Evolutionary conservation across 2,329 filamentous ascomycete genomes (phyloP), one percentile per base, ranked within the genome.

Genomic region (Penicillium sp.): DNA sequence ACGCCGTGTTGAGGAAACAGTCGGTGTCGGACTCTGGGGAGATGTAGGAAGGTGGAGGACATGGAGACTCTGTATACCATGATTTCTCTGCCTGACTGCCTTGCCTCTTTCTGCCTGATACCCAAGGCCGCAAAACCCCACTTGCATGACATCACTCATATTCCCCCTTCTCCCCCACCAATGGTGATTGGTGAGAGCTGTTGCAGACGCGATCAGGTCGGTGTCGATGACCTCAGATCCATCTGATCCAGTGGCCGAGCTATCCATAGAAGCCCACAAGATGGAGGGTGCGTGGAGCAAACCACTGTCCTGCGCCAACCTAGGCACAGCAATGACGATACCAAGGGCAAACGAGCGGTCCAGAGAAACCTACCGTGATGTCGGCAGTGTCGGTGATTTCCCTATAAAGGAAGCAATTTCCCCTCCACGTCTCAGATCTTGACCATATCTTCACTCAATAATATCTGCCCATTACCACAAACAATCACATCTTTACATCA

Each of bases 161-260:
- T 13, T 5, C 3, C 33, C 37, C 20, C 37, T 6, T 5, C 8
- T 25, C 9, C 23, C 13, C 20, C 20, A 39, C 37, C 37, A 39
- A 39, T 39, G 1, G 37, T n/a, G 4, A 25, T 18, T 18, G 15
- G 15, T 18, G 15, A 18, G 5, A n/a, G 35, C 20, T 3, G 6
- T 39, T 25, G 24, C 20, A 25, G 4, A n/a, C 20, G 20, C 5
- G 50, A 53, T 53, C 47, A 38, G 47, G 51, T 53, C 50, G 39
- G 32, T 41, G 18, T 40, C 44, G 41, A 55, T 55, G 53, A 55
- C 45, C 50, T 53, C 53, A 48, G 50, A 53, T 53, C 39, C 42
- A 20, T 27, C 20, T 9, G 29, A 7, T 24, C 18, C 31, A 47
- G 35, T 45, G 44, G 41, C 23, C 45, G 40, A 47, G 15, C 43